Conservation (phyloP, 768 basidiomycete species). For the Leccinum longicurvipes region DNA sequence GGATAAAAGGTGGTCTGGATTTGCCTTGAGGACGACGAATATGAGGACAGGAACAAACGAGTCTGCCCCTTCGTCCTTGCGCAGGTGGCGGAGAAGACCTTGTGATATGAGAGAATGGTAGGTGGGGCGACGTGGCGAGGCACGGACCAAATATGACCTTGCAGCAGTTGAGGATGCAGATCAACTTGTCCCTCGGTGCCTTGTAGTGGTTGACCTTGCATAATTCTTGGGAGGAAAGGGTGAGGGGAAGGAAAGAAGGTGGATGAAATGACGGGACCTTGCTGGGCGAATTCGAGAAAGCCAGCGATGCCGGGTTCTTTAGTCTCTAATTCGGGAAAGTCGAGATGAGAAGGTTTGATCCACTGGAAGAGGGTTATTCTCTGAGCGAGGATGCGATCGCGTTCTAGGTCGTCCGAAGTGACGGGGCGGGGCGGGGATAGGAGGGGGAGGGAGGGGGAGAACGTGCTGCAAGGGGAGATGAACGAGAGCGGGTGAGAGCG, state of each 20-base stretch:
- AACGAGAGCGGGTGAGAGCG: neutral
- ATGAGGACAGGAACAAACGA: conserved; percentile 94
- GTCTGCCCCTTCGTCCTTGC: conserved; percentile 86
- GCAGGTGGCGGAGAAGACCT: conserved; percentile 89
- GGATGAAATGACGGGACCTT: conserved; percentile 51
- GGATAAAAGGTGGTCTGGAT: conserved; percentile 88
- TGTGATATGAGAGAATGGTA: conserved; percentile 1
- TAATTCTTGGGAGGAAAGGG: conserved; percentile 55
- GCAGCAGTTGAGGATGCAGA: conserved; percentile 96
- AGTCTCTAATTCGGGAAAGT: conserved; percentile 76
- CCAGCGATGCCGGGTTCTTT: conserved; percentile 50
- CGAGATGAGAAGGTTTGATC: conserved; percentile 86
- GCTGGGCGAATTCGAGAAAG: conserved; percentile 85
- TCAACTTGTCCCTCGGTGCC: conserved; percentile 95
- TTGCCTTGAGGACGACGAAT: conserved; percentile 90
- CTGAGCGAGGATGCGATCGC: conserved; percentile 86
- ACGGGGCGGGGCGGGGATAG: conserved; percentile 68
- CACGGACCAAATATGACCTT: conserved; percentile 96
- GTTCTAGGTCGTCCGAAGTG: conserved; percentile 94
- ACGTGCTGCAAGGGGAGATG: conserved; percentile 58
- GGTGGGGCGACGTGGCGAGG: conserved; percentile 8
- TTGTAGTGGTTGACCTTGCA: conserved; percentile 98
- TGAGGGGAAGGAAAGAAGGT: neutral
- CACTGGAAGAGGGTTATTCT: conserved; percentile 89
- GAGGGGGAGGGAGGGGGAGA: conserved; percentile 78